These are phyloP conservation scores for Homolaphlyctis polyrhiza DNA, from an alignment of 371 early-diverging fungal genomes.

Conservation along the genomic window DNA sequence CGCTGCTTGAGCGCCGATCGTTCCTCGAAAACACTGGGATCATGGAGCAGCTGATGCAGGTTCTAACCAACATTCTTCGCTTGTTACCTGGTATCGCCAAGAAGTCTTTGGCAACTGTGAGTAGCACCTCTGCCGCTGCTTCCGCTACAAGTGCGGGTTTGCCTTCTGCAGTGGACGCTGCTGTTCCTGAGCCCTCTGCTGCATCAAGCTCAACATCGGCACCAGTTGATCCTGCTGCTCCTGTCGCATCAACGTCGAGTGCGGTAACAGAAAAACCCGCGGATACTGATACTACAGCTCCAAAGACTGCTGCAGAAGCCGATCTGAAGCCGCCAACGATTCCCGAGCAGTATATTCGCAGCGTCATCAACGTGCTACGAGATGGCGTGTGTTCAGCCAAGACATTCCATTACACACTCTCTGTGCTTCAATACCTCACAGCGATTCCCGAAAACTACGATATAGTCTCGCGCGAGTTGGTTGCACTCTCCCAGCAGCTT, in stretches of 20 bases:
- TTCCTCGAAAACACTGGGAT: constrained; percentile 69
- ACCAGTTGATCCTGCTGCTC: background rate
- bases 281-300: constrained; percentile 1
- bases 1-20: constrained; percentile 75
- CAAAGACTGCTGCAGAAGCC: constrained; percentile 13
- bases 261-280: background rate
- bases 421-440: constrained; percentile 83
- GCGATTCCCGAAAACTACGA: constrained; percentile 64
- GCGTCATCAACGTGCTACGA: constrained; percentile 83
- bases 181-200: background rate
- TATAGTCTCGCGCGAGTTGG: constrained; percentile 73
- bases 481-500: constrained; percentile 63
- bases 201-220: constrained; percentile 5
- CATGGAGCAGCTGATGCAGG: constrained; percentile 85
- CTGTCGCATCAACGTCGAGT: constrained; percentile 5
- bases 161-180: background rate
- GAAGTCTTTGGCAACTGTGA: constrained; percentile 13
- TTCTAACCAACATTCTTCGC: constrained; percentile 55
- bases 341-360: constrained; percentile 48
- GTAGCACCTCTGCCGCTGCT: constrained; percentile 3
- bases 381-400: constrained; percentile 88
- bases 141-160: background rate
- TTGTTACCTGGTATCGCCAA: constrained; percentile 16
- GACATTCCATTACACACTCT: constrained; percentile 89
- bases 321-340: constrained; percentile 27